Conservation (phyloP, 805 yeast genomes). For the Schwanniomyces polymorphus region DNA sequence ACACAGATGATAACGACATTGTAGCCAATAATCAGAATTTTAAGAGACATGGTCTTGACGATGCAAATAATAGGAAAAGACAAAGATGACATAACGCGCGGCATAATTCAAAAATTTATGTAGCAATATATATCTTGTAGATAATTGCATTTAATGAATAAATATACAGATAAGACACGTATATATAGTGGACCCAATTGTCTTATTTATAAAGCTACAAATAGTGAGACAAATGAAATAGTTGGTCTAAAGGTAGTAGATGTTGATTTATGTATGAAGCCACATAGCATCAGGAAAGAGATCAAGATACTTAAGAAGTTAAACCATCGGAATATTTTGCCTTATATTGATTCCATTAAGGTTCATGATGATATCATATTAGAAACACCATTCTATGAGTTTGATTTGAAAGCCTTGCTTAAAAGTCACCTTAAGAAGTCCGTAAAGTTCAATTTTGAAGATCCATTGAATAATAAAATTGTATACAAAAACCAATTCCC, state of each 20-base stretch:
- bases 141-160: conserved; percentile 4
- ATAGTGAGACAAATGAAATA: conserved; percentile 3
- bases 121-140: background rate
- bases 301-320: conserved; percentile 23
- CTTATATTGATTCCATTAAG: conserved; percentile 18
- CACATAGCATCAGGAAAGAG: conserved; percentile 36
- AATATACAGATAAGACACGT: conserved; percentile 17
- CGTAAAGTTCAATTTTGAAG: conserved; percentile 23
- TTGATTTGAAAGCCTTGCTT: conserved; percentile 24
- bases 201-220: conserved; percentile 27
- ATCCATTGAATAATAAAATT: conserved; percentile 14
- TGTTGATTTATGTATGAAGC: conserved; percentile 31
- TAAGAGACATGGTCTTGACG: conserved; percentile 29
- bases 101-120: background rate
- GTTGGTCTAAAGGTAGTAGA: conserved; percentile 41
- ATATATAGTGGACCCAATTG: conserved; percentile 37
- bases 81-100: conserved; percentile 14
- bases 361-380: conserved; percentile 31
- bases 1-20: conserved; percentile 84
- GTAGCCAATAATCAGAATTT: conserved; percentile 28
- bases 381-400: conserved; percentile 31
- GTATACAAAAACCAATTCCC: conserved; percentile 13
- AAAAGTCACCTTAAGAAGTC: conserved; percentile 16
- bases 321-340: conserved; percentile 13
- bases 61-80: conserved; percentile 23